These are phyloP conservation scores for Taxillus chinensis DNA, from an alignment of 164 flowering plant genomes.

Conservation along the genomic window DNA sequence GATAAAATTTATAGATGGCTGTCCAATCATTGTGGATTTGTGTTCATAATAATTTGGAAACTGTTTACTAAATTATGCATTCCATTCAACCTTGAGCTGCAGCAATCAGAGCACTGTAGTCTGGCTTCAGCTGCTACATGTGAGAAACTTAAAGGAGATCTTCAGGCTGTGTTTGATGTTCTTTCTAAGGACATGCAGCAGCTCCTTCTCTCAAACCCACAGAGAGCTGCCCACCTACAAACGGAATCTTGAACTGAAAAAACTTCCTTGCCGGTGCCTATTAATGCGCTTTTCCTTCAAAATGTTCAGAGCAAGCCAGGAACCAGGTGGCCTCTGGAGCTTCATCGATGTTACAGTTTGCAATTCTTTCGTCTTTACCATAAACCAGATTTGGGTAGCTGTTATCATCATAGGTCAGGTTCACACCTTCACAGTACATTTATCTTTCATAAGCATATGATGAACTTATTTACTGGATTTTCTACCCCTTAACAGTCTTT, in stretches of 20 bases:
- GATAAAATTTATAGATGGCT: no score
- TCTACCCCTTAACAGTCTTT: no score
- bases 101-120: conserved; percentile 38
- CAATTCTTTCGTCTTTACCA: no score
- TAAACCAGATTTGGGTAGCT: no score
- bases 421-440: no score
- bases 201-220: conserved; percentile 73
- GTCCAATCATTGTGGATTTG: no score
- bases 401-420: no score
- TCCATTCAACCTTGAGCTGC: conserved; percentile 18
- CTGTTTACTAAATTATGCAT: background rate
- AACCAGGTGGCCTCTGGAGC: background rate
- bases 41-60: background rate
- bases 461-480: no score
- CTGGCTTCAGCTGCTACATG: conserved; percentile 37
- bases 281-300: conserved; percentile 10
- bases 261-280: conserved; percentile 25
- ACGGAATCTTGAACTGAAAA: conserved; percentile 25
- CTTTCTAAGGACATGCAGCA: conserved; percentile 90
- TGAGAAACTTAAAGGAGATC: conserved; percentile 62
- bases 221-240: conserved; percentile 55
- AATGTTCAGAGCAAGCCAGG: background rate
- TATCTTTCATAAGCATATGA: no score
- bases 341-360: no score
- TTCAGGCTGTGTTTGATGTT: conserved; percentile 53